These are phyloP conservation scores for Lichtheimia corymbifera DNA, from an alignment of 371 early-diverging fungal genomes.

Conservation along the genomic window DNA sequence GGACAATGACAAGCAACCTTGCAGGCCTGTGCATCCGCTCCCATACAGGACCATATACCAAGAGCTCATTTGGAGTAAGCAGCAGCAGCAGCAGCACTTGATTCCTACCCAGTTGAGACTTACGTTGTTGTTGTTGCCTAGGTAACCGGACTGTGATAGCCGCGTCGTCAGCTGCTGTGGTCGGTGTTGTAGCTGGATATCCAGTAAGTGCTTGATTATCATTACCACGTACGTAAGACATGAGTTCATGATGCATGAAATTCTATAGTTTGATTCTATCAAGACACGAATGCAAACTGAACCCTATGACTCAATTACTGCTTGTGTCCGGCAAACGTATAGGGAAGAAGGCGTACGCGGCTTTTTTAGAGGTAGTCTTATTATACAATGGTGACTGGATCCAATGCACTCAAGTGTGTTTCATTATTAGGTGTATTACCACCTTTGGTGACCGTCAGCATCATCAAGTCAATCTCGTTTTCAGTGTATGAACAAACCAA, in stretches of 20 bases:
- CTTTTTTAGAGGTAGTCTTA: conserved; percentile 63
- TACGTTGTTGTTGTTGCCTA: conserved; percentile 13
- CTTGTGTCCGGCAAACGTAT: conserved; percentile 69
- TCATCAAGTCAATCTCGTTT: conserved; percentile 76
- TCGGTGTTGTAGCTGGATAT: conserved; percentile 62
- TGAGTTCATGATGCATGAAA: neutral
- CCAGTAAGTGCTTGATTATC: conserved; percentile 33
- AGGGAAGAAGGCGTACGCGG: conserved; percentile 73
- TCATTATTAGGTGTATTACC: conserved; percentile 61
- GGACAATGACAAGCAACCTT: conserved; percentile 2
- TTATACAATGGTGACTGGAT: neutral
- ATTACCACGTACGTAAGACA: neutral
- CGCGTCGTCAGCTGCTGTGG: conserved; percentile 63
- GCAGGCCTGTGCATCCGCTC: conserved; percentile 20
- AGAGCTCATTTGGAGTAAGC: conserved; percentile 24
- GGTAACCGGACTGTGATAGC: conserved; percentile 63
- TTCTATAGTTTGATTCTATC: conserved; percentile 67
- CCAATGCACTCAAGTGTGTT: neutral
- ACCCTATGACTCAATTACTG: conserved; percentile 66
- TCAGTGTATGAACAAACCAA: conserved; percentile 73
- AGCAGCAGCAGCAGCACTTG: neutral
- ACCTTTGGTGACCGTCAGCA: conserved; percentile 75
- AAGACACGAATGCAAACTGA: conserved; percentile 85
- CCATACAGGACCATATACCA: conserved; percentile 20
- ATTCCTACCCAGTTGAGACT: neutral